Base-by-base conservation (phyloP, 1,284 basidiomycete genomes). In the Volvariella volvacea region DNA sequence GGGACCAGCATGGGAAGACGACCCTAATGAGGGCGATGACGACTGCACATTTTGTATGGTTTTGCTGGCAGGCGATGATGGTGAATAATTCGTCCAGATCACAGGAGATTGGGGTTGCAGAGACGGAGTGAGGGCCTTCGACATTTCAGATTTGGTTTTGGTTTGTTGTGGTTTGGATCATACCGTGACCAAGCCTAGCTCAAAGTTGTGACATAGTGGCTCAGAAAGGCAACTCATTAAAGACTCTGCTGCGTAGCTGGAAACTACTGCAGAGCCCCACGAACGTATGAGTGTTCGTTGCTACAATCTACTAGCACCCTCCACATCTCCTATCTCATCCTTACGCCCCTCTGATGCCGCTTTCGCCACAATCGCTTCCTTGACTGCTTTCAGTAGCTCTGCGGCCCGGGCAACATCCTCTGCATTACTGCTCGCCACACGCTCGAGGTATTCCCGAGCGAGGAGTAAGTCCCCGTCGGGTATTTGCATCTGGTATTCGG, bases 351-450 rank as follows among this genome's bases (percentile, higher is more conserved):
- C 53, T 17, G 47, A 42, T 22, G 47, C 33, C 8, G 48, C 39
- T 46, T 50, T 58, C 32, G 55, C 54, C 25, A 63, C 55, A 7
- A 70, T 60, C 31, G 63, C 58, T 25, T 56, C 55, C 55, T 73
- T 74, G 15, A 81, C 63, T 3, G 45, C 46, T 58, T 83, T 86
- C 41, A 86, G 54, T 55, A 84, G 57, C 22, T 87, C 84, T 12
- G 74, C 64, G 0, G 84, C 86, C 43, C 70, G 67, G 2, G 65
- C 68, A 2, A 84, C 85, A 50, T 88, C 85, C 58, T 88, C 86
- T 16, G 77, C 75, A 60, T 88, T 88, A 55, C 86, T 92, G 42
- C 65, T 63, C 7, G 87, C 80, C 21, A 93, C 78, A 39, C 68
- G 72, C 46, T 88, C 79, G 39, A 92, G 66, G 57, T 87, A 87